Base-by-base conservation (phyloP, 2,329 filamentous ascomycete genomes). In the Chrysoporthe austroafricana region DNA sequence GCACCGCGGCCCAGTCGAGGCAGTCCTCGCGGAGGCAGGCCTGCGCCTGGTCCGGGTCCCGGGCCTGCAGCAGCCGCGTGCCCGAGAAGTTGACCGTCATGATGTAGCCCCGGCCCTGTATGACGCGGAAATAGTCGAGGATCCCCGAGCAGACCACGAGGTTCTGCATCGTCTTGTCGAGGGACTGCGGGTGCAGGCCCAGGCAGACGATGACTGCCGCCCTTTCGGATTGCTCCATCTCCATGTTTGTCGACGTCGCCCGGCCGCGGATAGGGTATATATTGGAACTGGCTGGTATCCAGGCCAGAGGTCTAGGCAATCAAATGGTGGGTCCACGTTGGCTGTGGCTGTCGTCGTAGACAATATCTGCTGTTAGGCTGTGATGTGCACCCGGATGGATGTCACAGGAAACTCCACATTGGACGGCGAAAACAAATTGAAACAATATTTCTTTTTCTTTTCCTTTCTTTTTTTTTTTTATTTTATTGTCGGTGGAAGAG, bases 61-160 rank as follows among this genome's bases (percentile, higher is more conserved):
- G 71, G 18, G 75, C 72, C 68, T 76, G 71, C 9, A 74, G 73
- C 44, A 79, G 70, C 64, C 76, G 74, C 73, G 77, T 77, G 70
- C 73, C 77, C 56, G 72, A 71, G 57, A 67, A 67, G 57, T 67
- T 67, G 48, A 67, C 57, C 2, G 66, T 67, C 66, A 67, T 67
- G 32, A 67, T 64, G 32, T 63, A 67, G 32, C 66, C 66, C 11
- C 62, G 62, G 26, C 66, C 66, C 7, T 65, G 66, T 18, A 64
- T 59, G 39, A 58, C 66, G n/a, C 66, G 66, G 13, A 67, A 63
- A 21, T 67, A 67, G 57, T 67, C 66, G 34, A 67, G 66, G n/a
- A 67, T 56, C 34, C 66, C 66, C 26, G 66, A 67, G 39, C 66
- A 67, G 7, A 67, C 63, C 14, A 63, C 59, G 18, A 67, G 62